Evolutionary conservation across 768 basidiomycete genomes (phyloP), one percentile per base, ranked within the genome.

Genomic region (Gautieria morchelliformis): DNA sequence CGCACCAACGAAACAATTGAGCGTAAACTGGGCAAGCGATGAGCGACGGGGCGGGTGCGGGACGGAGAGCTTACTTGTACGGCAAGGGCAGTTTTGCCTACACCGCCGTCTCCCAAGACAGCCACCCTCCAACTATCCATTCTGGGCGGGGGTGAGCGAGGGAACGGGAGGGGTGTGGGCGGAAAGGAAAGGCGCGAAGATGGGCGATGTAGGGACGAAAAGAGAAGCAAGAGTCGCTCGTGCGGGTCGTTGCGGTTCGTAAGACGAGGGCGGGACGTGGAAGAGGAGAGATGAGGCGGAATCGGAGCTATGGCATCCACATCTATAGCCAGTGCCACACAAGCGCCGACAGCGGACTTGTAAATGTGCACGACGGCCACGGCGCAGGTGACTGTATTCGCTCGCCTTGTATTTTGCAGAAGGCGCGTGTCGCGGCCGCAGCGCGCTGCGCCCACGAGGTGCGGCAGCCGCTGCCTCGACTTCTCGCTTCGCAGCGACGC

Each of bases 111-210:
- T 62, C 93, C 93, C 59, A 96, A 81, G 63, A 96, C 91, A 61
- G 93, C 92, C 64, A 96, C 87, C 78, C 92, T 87, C 90, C 90
- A 93, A 70, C 85, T 87, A 76, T 93, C 90, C 90, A 93, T 92
- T 32, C 35, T 50, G 33, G 27, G 7, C n/a, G 1, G 41, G 8
- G 20, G 8, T 47, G 27, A 39, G 20, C 17, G 24, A 37, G 46
- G 24, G 1, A 50, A 19, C n/a, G 11, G 5, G 37, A 49, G 22
- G 27, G 46, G 11, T n/a, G n/a, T n/a, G 33, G 10, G 32, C 20
- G 35, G 20, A 39, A 47, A 37, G 27, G 35, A 57, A 57, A n/a
- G 32, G n/a, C 15, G 15, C 14, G 22, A 57, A 19, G 27, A 24
- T 20, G 37, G n/a, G 44, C 48, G n/a, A 49, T 49, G 48, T 6